A percentile compares a stretch with the other conserved stretches of the same genome.
Evolutionary conservation across 2,329 filamentous ascomycete genomes (phyloP).

Genomic region (Tolypocladium album): DNA sequence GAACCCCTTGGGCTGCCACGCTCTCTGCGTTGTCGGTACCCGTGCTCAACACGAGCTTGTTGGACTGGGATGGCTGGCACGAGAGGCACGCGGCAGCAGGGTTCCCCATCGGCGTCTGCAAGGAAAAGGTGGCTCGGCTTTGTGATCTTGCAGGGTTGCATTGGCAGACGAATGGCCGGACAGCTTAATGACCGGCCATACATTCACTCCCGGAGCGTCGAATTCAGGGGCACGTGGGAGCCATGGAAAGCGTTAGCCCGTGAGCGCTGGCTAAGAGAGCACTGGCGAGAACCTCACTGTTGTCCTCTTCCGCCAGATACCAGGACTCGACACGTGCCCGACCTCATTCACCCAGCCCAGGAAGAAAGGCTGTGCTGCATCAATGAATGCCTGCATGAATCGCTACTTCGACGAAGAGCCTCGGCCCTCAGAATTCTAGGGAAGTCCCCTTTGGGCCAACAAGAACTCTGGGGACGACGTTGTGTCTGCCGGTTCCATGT

Average conservation of each 20-base stretch:
- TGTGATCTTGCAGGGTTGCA: neutral
- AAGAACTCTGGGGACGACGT: neutral
- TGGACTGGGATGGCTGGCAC: neutral
- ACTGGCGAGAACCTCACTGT: neutral
- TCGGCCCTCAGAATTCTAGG: neutral
- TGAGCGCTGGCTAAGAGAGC: neutral
- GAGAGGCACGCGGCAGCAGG: slow-evolving; percentile 1
- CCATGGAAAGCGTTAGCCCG: neutral
- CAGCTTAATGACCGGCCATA: neutral
- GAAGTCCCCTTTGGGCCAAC: neutral
- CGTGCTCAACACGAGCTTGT: slow-evolving; percentile 1
- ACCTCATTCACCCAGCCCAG: neutral
- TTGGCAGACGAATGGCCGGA: neutral
- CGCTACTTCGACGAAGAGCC: neutral
- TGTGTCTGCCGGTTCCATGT: neutral
- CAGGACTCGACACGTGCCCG: neutral
- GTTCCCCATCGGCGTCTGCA: neutral
- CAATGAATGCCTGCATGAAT: neutral
- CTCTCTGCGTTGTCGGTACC: neutral
- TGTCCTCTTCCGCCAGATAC: neutral
- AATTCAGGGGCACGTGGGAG: neutral
- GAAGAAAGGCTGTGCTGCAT: neutral
- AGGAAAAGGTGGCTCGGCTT: neutral
- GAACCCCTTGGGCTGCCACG: neutral
- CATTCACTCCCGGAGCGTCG: neutral